Evolutionary conservation across 2,329 filamentous ascomycete species (phyloP).

Genomic region (Verticillium longisporum): DNA sequence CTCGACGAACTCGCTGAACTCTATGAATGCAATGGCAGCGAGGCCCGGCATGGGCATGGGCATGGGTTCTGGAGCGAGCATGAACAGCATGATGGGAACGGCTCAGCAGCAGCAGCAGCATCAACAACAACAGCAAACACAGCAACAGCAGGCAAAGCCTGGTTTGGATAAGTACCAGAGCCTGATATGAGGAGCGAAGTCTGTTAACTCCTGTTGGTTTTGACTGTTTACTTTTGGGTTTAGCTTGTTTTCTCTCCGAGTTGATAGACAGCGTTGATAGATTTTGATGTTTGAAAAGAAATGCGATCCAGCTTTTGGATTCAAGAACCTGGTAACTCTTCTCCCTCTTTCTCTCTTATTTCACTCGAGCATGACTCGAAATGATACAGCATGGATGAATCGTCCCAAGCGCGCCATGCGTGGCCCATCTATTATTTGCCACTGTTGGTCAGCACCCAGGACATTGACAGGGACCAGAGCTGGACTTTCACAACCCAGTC

Average conservation of each 20-base stretch:
- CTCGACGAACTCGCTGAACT: conserved; percentile 14
- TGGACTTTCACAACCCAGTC: too few relatives aligned
- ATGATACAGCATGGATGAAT: too few relatives aligned
- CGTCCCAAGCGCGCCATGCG: too few relatives aligned
- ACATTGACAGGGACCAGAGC: too few relatives aligned
- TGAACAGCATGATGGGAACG: conserved; percentile 17
- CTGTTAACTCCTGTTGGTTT: background rate
- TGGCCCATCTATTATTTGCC: background rate
- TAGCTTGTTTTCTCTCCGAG: background rate
- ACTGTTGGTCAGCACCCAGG: too few relatives aligned
- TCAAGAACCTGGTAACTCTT: too few relatives aligned
- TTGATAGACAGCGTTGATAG: background rate
- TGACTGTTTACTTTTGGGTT: background rate
- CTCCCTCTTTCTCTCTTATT: background rate
- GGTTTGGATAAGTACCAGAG: conserved; percentile 65
- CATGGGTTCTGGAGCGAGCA: conserved; percentile 21
- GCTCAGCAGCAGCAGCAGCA: conserved; percentile 15
- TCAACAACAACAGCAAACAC: conserved; percentile 18
- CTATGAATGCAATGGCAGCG: background rate
- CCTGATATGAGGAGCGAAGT: conserved; percentile 37
- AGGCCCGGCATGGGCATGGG: conserved; percentile 12
- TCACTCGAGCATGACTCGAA: background rate
- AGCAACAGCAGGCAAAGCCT: conserved; percentile 31
- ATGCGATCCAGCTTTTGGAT: background rate
- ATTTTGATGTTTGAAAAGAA: background rate